phyloP scores from a whole-genome alignment of 257 asterid genomes.

The Verbena officinalis region DNA sequence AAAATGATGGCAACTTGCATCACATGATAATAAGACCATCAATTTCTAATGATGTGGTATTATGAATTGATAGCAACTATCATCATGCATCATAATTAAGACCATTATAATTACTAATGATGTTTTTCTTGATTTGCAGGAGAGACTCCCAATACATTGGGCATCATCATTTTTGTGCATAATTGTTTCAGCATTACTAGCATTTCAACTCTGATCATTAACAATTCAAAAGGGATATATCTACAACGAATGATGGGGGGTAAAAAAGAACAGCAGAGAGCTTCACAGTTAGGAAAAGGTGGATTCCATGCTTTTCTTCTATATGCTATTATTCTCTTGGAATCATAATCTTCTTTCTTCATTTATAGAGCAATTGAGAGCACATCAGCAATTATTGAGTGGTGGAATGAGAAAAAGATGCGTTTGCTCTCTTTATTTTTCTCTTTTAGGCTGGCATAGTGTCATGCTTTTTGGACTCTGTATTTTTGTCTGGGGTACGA shows the following conservation, averaged over 20 bases:
- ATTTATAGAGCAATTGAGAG: not conserved
- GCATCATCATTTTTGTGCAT: conserved; percentile 38
- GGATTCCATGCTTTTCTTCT: conserved; percentile 25
- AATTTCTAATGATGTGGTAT: not conserved
- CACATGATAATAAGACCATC: not conserved
- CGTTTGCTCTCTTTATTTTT: conserved; percentile 21
- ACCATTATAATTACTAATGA: not conserved
- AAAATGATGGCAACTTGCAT: not conserved
- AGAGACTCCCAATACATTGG: conserved; percentile 33
- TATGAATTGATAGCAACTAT: not conserved
- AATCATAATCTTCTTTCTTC: conserved; percentile 25
- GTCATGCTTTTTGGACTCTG: conserved; percentile 29
- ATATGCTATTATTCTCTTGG: not conserved
- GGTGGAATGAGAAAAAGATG: conserved; percentile 34
- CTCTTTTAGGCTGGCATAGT: conserved; percentile 42
- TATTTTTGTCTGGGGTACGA: conserved; percentile 29
- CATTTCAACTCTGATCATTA: conserved; percentile 27
- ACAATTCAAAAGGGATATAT: not conserved
- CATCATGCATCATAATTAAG: not conserved
- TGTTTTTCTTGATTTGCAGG: conserved; percentile 34
- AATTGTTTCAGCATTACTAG: conserved; percentile 28
- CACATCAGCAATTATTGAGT: conserved; percentile 14
- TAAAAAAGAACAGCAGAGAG: not conserved
- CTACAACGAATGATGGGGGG: conserved; percentile 14
- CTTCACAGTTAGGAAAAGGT: conserved; percentile 23